Evolutionary conservation across 1,139 yeast genomes (phyloP).

Genomic region (Candida glucosophila): DNA sequence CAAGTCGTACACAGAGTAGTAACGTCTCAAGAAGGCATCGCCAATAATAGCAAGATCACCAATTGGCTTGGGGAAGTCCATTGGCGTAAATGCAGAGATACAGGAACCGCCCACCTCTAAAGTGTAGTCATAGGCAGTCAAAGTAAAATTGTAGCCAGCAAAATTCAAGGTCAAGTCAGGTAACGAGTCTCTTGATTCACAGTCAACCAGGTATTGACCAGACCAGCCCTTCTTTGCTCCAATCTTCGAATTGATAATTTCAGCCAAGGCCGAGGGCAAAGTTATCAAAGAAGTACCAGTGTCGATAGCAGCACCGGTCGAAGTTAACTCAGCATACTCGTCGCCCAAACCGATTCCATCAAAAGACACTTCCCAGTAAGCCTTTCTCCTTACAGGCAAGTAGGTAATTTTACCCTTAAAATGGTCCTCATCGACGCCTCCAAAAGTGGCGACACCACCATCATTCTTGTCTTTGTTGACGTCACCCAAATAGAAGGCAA

Average conservation of each 20-base stretch:
- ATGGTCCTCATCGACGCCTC: slow-evolving; percentile 76
- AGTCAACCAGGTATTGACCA: slow-evolving; percentile 91
- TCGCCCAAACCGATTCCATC: slow-evolving; percentile 87
- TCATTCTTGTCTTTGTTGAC: slow-evolving; percentile 51
- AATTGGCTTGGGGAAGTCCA: slow-evolving; percentile 95
- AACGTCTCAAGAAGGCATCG: slow-evolving; percentile 92
- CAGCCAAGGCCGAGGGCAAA: slow-evolving; percentile 90
- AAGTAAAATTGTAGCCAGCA: slow-evolving; percentile 84
- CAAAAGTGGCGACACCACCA: slow-evolving; percentile 91
- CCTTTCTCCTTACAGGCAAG: slow-evolving; percentile 98
- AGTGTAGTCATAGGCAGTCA: slow-evolving; percentile 82
- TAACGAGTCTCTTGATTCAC: slow-evolving; percentile 69
- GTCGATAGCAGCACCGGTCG: slow-evolving; percentile 95
- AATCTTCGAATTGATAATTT: slow-evolving; percentile 85
- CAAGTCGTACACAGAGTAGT: slow-evolving; percentile 87
- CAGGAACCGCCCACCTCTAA: slow-evolving; percentile 91
- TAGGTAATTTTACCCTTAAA: slow-evolving; percentile 80
- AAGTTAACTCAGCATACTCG: slow-evolving; percentile 73
- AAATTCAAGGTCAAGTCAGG: slow-evolving; percentile 90
- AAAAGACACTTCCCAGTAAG: slow-evolving; percentile 96
- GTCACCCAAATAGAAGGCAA: slow-evolving; percentile 87
- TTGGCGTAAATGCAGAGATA: slow-evolving; percentile 90
- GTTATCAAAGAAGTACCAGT: slow-evolving; percentile 97
- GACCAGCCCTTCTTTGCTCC: slow-evolving; percentile 97
- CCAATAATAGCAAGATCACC: slow-evolving; percentile 96